A percentile compares a stretch with the other conserved stretches of the same genome.
Evolutionary conservation across 495 filamentous ascomycete species (phyloP).

Genomic region (Neurospora sp.): DNA sequence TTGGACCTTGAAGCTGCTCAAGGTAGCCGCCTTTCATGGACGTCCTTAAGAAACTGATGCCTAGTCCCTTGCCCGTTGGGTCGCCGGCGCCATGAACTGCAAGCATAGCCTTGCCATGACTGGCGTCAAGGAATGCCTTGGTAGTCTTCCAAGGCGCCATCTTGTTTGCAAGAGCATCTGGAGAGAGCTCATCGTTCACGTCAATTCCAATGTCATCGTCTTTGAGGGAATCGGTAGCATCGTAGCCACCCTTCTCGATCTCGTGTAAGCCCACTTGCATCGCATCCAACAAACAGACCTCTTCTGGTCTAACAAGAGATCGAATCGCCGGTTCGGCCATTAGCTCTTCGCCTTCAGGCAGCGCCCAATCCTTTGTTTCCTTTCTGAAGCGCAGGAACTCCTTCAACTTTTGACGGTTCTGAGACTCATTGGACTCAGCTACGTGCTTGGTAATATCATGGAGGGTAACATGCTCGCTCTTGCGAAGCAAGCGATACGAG

Average conservation of each 20-base stretch:
- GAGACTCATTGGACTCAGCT: slow-evolving; percentile 80
- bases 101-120: slow-evolving; percentile 93
- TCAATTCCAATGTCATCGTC: slow-evolving; percentile 38
- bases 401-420: slow-evolving; percentile 91
- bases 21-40: slow-evolving; percentile 99
- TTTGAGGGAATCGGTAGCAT: slow-evolving; percentile 49
- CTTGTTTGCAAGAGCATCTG: slow-evolving; percentile 51
- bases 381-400: slow-evolving; percentile 89
- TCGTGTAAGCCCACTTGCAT: slow-evolving; percentile 91
- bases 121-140: slow-evolving; percentile 90
- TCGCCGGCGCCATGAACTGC: slow-evolving; percentile 89
- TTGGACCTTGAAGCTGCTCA: slow-evolving; percentile 75
- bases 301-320: slow-evolving; percentile 84
- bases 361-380: slow-evolving; percentile 73
- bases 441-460: slow-evolving; percentile 80
- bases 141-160: slow-evolving; percentile 92
- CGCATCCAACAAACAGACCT: slow-evolving; percentile 84
- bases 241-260: slow-evolving; percentile 67
- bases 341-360: slow-evolving; percentile 55
- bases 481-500: slow-evolving; percentile 72
- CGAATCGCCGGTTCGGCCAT: slow-evolving; percentile 72
- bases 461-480: slow-evolving; percentile 59
- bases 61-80: slow-evolving; percentile 86
- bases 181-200: slow-evolving; percentile 49
- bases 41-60: slow-evolving; percentile 90